Evolutionary conservation across 164 flowering plant species (phyloP).

Genomic region (Brasenia schreberi): DNA sequence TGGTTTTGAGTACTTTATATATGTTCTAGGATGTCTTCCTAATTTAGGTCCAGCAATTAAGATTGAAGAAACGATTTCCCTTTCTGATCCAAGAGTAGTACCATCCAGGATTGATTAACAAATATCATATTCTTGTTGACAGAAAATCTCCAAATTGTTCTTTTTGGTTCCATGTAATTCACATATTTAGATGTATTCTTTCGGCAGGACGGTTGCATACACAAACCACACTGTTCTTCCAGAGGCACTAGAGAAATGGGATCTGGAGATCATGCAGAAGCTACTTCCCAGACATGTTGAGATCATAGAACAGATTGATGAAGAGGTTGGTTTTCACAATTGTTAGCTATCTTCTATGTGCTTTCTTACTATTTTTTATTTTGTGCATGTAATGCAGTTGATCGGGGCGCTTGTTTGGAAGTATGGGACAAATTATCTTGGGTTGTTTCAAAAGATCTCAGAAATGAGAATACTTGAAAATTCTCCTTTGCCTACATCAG

Average conservation of each 20-base stretch:
- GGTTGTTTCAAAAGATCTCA: conserved; percentile 38
- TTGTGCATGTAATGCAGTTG: conserved; percentile 35
- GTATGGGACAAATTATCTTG: conserved; percentile 61
- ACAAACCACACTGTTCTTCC: conserved; percentile 97
- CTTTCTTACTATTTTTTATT: conserved; percentile 6
- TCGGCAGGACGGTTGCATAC: conserved; percentile 80
- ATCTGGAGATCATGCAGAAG: conserved; percentile 80
- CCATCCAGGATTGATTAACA: too few species aligned
- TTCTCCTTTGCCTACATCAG: conserved; percentile 49
- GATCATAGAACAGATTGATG: conserved; percentile 83
- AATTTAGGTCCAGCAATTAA: too few species aligned
- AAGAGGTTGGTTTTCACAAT: conserved; percentile 42
- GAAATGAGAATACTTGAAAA: conserved; percentile 80
- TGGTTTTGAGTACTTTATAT: too few species aligned
- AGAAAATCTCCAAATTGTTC: not conserved
- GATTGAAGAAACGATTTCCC: too few species aligned
- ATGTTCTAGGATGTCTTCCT: too few species aligned
- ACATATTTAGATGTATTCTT: not conserved
- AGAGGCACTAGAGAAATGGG: conserved; percentile 97
- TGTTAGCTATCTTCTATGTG: not conserved
- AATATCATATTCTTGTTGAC: not conserved
- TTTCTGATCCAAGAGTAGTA: too few species aligned
- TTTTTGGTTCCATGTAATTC: not conserved
- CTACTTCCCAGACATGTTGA: conserved; percentile 92
- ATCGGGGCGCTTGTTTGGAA: conserved; percentile 28